Evolutionary conservation across 805 yeast genomes (phyloP).

Genomic region (Wickerhamomyces hampshirensis): DNA sequence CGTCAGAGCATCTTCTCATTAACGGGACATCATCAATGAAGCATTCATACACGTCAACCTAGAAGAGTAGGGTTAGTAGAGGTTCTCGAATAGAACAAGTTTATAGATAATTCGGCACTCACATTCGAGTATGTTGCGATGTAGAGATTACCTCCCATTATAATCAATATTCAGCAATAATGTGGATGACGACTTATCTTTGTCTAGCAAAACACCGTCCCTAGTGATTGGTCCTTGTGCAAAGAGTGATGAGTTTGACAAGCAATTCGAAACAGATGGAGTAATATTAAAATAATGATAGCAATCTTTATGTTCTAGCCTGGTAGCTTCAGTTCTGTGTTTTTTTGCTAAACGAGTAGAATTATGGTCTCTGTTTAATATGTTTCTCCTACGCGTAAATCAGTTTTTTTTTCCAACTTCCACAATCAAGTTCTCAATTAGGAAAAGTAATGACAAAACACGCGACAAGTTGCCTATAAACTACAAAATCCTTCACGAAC

Average conservation of each 20-base stretch:
- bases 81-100: background rate
- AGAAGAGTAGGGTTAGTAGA: background rate
- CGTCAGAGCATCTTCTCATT: conserved; percentile 89
- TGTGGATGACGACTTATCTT: no score
- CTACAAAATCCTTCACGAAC: conserved; percentile 5
- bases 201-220: no score
- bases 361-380: background rate
- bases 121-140: conserved; percentile 26
- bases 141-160: conserved; percentile 9
- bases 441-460: background rate
- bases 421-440: background rate
- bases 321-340: no score
- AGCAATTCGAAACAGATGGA: no score
- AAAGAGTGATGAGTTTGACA: no score
- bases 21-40: conserved; percentile 21
- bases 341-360: background rate
- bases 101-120: conserved; percentile 3
- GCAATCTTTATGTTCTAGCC: no score
- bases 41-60: conserved; percentile 28
- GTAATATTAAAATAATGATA: no score
- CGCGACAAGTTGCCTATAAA: conserved; percentile 4
- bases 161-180: no score
- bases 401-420: conserved; percentile 1
- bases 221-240: no score
- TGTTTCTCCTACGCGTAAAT: conserved; percentile 1